Evolutionary conservation across 495 filamentous ascomycete species (phyloP).

Genomic region (Jackrogersella multiformis): DNA sequence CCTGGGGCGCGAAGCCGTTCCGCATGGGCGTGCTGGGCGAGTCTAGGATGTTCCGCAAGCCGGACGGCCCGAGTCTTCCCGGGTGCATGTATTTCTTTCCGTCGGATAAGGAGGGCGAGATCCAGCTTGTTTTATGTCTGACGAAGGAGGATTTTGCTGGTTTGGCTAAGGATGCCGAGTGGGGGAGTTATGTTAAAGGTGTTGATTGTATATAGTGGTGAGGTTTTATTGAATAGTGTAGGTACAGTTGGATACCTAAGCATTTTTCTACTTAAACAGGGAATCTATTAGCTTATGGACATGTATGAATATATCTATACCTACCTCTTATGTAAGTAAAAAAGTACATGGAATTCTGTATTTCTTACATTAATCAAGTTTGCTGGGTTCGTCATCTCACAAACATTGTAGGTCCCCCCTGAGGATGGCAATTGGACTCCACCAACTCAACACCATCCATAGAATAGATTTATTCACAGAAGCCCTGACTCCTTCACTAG

Average conservation of each 20-base stretch:
- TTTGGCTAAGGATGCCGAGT: background rate
- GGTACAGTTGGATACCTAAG: background rate
- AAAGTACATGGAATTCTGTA: no score
- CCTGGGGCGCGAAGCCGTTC: background rate
- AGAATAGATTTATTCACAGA: no score
- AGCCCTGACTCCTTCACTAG: no score
- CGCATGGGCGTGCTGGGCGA: background rate
- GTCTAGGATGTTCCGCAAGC: background rate
- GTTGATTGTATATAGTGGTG: background rate
- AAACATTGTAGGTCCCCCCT: no score
- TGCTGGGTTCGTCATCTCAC: no score
- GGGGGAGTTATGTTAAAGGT: background rate
- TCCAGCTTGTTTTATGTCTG: constrained; percentile 3
- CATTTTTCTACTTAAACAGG: no score
- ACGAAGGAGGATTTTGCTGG: background rate
- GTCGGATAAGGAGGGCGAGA: background rate
- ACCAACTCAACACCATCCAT: no score
- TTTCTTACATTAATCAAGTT: no score
- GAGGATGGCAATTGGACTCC: no score
- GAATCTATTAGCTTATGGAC: no score
- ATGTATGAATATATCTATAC: no score
- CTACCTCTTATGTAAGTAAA: no score
- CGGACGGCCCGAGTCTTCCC: background rate
- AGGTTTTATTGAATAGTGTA: background rate
- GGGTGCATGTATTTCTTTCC: constrained; percentile 8